Evolutionary conservation across 169 alveolate species (phyloP).

Genomic region (Babesia bigemina): DNA sequence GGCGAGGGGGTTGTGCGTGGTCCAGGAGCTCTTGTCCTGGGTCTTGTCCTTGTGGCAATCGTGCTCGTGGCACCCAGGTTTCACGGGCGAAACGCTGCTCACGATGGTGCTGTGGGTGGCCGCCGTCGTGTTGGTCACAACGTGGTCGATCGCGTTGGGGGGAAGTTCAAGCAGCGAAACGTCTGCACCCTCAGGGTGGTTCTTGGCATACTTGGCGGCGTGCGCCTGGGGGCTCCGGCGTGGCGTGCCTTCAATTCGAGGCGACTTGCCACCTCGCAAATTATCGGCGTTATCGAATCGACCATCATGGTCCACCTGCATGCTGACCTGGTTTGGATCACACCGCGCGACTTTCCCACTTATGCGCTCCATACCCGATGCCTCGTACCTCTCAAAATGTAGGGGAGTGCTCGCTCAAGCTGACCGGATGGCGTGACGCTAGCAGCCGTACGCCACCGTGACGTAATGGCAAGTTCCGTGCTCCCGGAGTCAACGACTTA

Average conservation of each 20-base stretch:
- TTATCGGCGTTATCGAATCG: too few species aligned
- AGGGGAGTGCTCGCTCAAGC: too few species aligned
- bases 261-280: not conserved
- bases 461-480: too few species aligned
- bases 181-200: constrained; percentile 26
- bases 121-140: constrained; percentile 8
- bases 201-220: not conserved
- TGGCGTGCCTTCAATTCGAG: not conserved
- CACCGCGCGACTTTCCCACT: not conserved
- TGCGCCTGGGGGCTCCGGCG: not conserved
- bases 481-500: too few species aligned
- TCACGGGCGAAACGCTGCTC: constrained; percentile 15
- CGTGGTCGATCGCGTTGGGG: constrained; percentile 43
- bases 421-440: too few species aligned
- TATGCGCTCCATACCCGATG: too few species aligned
- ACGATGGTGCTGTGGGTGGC: constrained; percentile 16
- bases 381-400: too few species aligned
- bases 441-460: too few species aligned
- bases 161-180: constrained; percentile 29
- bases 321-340: not conserved
- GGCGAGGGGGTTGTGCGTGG: constrained; percentile 6
- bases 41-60: not conserved
- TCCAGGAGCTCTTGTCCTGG: not conserved
- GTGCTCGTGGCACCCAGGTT: not conserved
- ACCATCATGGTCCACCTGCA: not conserved